phyloP scores from a whole-genome alignment of 2,329 filamentous ascomycete species.

The Fusarium sp. region DNA sequence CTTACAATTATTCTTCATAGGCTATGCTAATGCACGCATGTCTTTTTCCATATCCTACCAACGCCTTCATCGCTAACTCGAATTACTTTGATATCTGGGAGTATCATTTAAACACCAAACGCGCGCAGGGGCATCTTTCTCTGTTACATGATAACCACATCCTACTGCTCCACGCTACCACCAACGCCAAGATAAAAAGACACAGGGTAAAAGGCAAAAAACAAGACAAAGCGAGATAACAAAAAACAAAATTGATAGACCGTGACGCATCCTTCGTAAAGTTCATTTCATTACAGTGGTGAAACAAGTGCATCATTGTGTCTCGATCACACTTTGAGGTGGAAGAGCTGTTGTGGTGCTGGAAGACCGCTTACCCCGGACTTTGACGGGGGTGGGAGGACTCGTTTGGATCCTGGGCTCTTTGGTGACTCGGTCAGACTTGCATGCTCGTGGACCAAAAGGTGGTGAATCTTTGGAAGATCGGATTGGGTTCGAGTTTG shows the following conservation, averaged over 20 bases:
- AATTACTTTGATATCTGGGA: constrained; percentile 19
- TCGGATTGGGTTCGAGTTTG: background rate
- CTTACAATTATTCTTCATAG: constrained; percentile 25
- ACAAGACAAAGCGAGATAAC: background rate
- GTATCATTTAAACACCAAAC: constrained; percentile 14
- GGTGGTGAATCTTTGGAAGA: background rate
- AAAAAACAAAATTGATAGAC: constrained; percentile 17
- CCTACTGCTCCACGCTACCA: constrained; percentile 30
- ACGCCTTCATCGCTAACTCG: constrained; percentile 37
- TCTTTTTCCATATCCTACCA: constrained; percentile 31
- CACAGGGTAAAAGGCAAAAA: background rate
- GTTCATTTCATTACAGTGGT: constrained; percentile 41
- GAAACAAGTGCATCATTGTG: constrained; percentile 25
- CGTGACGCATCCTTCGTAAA: constrained; percentile 39
- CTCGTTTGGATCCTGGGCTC: constrained; percentile 4
- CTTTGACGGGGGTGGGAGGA: constrained; percentile 24
- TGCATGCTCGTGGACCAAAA: constrained; percentile 8
- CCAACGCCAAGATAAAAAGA: constrained; percentile 42
- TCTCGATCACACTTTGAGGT: constrained; percentile 1
- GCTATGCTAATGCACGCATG: constrained; percentile 12
- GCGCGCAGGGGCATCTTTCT: constrained; percentile 5
- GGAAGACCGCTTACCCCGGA: constrained; percentile 30
- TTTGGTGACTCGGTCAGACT: constrained; percentile 18
- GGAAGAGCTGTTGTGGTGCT: background rate
- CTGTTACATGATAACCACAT: constrained; percentile 14